Base-by-base conservation (phyloP, 257 asterid species). In the Lycium barbarum region DNA sequence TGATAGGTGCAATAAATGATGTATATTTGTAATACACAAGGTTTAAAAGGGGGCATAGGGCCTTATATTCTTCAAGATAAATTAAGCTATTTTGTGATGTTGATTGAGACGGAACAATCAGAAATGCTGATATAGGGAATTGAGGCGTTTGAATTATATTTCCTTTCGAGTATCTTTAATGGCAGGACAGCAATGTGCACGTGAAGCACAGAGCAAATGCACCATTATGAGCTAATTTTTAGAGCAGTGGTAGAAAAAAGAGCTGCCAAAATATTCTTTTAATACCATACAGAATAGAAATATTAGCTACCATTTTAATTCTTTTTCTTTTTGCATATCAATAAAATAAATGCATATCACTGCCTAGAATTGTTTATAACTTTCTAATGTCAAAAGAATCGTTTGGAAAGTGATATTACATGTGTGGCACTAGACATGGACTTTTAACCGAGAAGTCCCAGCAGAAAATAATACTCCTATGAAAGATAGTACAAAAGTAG, bases 131-230 rank as follows among this genome's bases (percentile, higher is more conserved):
- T 53, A 53, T 33, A 33, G 66, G 82, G 82, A 78, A 78, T 78
- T 78, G 82, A 38, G 82, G 33, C 49, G 3, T 78, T 53, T 53
- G 45, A 14, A 53, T 78, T 78, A 26, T 43, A 10, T 14, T 51
- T 26, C 47, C 57, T 9, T 53, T 76, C 47, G 13, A 49, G 14
- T 53, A 53, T 78, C 65, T 78, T 53, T 26, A 78, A 53, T 53
- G 82, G 82, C 66, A 78, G 66, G 82, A 2, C 82, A 78, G 82
- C 82, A 33, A 78, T 33, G 82, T 78, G 82, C 82, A 78, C 66
- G 82, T 78, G 82, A 78, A 78, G 7, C 65, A 78, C 82, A 78
- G 49, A 53, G 49, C 63, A 53, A 53, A 78, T 78, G 5, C 82
- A 78, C 82, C 65, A 78, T 78, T 9, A 45, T 72, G 80, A 45